phyloP scores from a whole-genome alignment of 495 filamentous ascomycete species.

The Neurospora sublineolata region DNA sequence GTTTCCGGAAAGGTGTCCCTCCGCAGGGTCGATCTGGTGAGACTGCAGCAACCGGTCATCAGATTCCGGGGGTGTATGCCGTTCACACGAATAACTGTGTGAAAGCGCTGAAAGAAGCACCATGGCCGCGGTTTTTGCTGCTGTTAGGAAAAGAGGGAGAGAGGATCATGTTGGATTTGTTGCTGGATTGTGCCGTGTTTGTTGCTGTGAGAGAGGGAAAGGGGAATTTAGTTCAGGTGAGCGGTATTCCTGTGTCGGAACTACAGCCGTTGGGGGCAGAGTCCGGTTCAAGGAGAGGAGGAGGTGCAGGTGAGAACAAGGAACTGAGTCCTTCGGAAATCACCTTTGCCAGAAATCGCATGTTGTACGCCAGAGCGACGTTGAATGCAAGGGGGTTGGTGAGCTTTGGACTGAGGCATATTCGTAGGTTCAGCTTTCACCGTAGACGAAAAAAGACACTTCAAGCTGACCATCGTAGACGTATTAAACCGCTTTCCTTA shows the following conservation, averaged over 20 bases:
- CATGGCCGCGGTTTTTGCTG: slow-evolving; percentile 61
- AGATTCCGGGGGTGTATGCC: slow-evolving; percentile 40
- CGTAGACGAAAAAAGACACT: neutral
- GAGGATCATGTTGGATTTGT: slow-evolving; percentile 65
- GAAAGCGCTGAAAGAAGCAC: slow-evolving; percentile 49
- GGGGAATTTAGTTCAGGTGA: slow-evolving; percentile 65
- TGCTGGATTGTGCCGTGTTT: slow-evolving; percentile 74
- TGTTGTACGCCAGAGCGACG: slow-evolving; percentile 69
- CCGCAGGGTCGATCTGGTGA: neutral
- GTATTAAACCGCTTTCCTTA: slow-evolving; percentile 66
- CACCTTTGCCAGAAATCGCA: slow-evolving; percentile 67
- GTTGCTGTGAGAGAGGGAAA: slow-evolving; percentile 42
- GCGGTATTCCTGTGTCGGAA: slow-evolving; percentile 45
- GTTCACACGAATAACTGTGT: slow-evolving; percentile 60
- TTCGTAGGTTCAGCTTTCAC: slow-evolving; percentile 48
- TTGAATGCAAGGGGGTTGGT: slow-evolving; percentile 56
- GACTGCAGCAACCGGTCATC: neutral
- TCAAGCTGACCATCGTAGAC: slow-evolving; percentile 40
- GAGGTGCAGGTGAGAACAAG: neutral
- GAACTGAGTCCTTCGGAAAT: slow-evolving; percentile 47
- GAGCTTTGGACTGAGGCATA: slow-evolving; percentile 63
- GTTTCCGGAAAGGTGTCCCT: slow-evolving; percentile 41
- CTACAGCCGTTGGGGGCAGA: slow-evolving; percentile 16
- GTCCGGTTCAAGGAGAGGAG: too few species aligned
- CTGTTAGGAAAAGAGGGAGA: slow-evolving; percentile 70